Evolutionary conservation across 768 basidiomycete species (phyloP).

Genomic region (Termitomyces sp.): DNA sequence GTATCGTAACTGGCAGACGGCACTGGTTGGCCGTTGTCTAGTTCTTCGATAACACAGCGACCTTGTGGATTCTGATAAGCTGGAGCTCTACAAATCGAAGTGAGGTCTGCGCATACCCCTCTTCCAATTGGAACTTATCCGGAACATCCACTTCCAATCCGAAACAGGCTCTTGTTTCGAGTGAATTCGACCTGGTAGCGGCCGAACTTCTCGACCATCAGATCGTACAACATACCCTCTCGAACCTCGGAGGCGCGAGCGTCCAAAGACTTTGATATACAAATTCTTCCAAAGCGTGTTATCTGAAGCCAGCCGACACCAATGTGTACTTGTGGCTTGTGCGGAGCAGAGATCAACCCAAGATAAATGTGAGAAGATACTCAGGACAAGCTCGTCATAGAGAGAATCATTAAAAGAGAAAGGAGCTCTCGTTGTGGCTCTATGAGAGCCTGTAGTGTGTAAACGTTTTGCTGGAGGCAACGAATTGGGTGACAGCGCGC

Average conservation of each 20-base stretch:
- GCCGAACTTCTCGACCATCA: slow-evolving; percentile 55
- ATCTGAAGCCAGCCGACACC: slow-evolving; percentile 62
- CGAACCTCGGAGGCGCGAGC: slow-evolving; percentile 61
- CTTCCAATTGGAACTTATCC: slow-evolving; percentile 79
- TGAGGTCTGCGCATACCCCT: slow-evolving; percentile 44
- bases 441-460: slow-evolving; percentile 21
- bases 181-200: slow-evolving; percentile 50
- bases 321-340: slow-evolving; percentile 59
- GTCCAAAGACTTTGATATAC: slow-evolving; percentile 62
- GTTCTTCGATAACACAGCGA: slow-evolving; percentile 50
- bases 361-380: slow-evolving; percentile 67
- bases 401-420: slow-evolving; percentile 50
- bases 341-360: slow-evolving; percentile 62
- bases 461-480: slow-evolving; percentile 58
- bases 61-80: slow-evolving; percentile 34
- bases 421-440: slow-evolving; percentile 5
- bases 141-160: slow-evolving; percentile 87
- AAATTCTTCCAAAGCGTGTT: slow-evolving; percentile 70
- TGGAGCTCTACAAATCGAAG: neutral
- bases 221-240: slow-evolving; percentile 53
- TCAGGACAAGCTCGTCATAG: slow-evolving; percentile 73
- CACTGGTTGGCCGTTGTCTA: slow-evolving; percentile 12
- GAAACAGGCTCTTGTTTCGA: slow-evolving; percentile 31
- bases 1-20: slow-evolving; percentile 1
- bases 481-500: slow-evolving; percentile 37